phyloP scores from a whole-genome alignment of 768 basidiomycete species.

The Nidularia pulvinata region DNA sequence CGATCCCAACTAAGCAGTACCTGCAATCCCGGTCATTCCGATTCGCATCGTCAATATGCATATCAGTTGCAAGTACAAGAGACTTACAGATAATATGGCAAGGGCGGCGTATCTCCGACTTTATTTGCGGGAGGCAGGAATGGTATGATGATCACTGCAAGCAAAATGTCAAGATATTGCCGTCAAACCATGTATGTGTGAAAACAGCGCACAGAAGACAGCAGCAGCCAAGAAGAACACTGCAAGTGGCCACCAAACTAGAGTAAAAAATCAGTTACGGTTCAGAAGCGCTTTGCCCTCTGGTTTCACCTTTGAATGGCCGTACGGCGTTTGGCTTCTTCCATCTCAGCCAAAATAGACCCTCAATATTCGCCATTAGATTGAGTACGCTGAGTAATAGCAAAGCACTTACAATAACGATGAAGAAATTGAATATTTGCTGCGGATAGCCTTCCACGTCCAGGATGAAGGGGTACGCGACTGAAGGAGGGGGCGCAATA shows the following conservation, averaged over 20 bases:
- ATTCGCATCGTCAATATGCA: background rate
- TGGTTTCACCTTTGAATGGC: conserved; percentile 48
- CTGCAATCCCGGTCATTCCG: too few species aligned
- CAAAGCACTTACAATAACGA: conserved; percentile 42
- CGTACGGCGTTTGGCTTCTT: conserved; percentile 40
- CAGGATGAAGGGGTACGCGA: conserved; percentile 63
- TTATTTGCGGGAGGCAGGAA: conserved; percentile 54
- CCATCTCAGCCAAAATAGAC: conserved; percentile 57
- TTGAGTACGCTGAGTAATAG: background rate
- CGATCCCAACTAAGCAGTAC: conserved; percentile 56
- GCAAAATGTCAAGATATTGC: background rate
- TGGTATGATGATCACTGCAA: conserved; percentile 49
- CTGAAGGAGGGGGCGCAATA: conserved; percentile 46
- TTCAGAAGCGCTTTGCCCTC: too few species aligned
- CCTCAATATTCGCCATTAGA: conserved; percentile 20
- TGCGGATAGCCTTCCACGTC: conserved; percentile 52
- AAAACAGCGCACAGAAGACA: conserved; percentile 39
- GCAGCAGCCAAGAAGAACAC: conserved; percentile 53
- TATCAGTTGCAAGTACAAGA: background rate
- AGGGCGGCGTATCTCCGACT: conserved; percentile 57
- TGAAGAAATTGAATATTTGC: conserved; percentile 57
- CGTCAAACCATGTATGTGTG: background rate
- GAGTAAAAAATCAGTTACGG: background rate
- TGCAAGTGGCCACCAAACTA: conserved; percentile 57
- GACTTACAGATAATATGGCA: conserved; percentile 54